Evolutionary conservation across 2,329 filamentous ascomycete genomes (phyloP), one percentile per base, ranked within the genome.

Genomic region (Dothideomycetidae sp.): DNA sequence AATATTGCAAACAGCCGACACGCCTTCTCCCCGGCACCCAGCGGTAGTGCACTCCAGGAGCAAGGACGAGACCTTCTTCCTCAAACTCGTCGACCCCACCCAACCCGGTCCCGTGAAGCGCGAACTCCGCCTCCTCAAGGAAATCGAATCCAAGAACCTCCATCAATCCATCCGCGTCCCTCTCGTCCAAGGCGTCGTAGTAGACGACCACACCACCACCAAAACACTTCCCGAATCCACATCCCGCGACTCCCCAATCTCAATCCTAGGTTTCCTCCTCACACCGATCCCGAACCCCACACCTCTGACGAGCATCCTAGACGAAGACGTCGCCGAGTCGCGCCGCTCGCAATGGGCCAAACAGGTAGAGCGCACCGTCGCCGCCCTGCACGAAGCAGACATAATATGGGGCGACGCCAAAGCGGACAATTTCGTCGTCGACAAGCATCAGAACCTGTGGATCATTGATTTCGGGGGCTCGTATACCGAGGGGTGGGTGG

Each of bases 321-420:
- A 55, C 40, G 33, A 44, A 1, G 46, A 47, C 10, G 44, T 55
- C 1, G 42, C 52, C 2, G 47, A 53, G 34, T 39, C 47, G n/a
- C 49, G 52, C 29, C 50, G 53, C 5, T 46, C 47, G 23, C 35
- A 44, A 17, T 57, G 54, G 54, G 51, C 53, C 2, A 39, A 41
- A 5, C 52, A 55, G 21, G 44, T 48, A 2, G 44, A 47, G 11
- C 42, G 48, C 14, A 51, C 52, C 42, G 43, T 38, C n/a, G 33
- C 41, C 11, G 40, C 48, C 11, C 49, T 60, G 13, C 57, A 61
- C 40, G 46, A 51, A 18, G 39, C 53, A 21, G 43, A 46, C 10
- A 52, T 61, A 14, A 43, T 58, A 2, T 61, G 56, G 56, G 57
- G 58, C 10, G 57, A 61, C 35, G 56, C 53, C 2, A 59, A 61